Percentiles rank a stretch among this genome's conserved stretches.
Conservation (phyloP, 306 rosid species). For the Corylus heterophylla region DNA sequence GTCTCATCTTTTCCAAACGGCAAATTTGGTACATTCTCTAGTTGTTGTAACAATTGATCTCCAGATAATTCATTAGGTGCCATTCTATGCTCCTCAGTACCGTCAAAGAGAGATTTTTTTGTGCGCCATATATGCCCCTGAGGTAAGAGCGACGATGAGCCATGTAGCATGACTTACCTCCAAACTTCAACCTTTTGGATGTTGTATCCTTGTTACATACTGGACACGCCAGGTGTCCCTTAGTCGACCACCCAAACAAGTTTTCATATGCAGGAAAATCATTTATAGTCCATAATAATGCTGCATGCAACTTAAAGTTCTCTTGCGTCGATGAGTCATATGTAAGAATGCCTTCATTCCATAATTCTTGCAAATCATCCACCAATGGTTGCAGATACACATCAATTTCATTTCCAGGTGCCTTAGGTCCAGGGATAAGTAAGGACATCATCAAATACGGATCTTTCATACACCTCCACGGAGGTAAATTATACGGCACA, state of each 20-base stretch:
- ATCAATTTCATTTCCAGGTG: too few species aligned
- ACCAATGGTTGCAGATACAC: too few species aligned
- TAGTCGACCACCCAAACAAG: not conserved
- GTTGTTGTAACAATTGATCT: too few species aligned
- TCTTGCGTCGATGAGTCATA: not conserved
- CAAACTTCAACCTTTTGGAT: not conserved
- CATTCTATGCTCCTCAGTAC: not conserved
- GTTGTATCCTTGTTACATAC: not conserved
- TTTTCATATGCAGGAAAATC: not conserved
- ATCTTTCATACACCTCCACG: too few species aligned
- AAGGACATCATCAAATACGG: too few species aligned
- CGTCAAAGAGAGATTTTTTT: not conserved
- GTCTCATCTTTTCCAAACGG: too few species aligned
- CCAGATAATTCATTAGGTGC: not conserved
- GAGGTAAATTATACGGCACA: too few species aligned
- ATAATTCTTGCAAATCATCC: too few species aligned
- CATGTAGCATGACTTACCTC: not conserved
- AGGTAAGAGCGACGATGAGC: not conserved
- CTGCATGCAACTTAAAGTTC: not conserved
- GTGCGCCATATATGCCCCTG: not conserved
- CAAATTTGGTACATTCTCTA: too few species aligned
- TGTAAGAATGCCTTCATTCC: not conserved
- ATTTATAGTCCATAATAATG: constrained; percentile 11
- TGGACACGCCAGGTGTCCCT: not conserved
- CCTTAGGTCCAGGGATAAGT: too few species aligned